phyloP scores from a whole-genome alignment of 176 grass and related monocot species.

The Raddia distichophylla region DNA sequence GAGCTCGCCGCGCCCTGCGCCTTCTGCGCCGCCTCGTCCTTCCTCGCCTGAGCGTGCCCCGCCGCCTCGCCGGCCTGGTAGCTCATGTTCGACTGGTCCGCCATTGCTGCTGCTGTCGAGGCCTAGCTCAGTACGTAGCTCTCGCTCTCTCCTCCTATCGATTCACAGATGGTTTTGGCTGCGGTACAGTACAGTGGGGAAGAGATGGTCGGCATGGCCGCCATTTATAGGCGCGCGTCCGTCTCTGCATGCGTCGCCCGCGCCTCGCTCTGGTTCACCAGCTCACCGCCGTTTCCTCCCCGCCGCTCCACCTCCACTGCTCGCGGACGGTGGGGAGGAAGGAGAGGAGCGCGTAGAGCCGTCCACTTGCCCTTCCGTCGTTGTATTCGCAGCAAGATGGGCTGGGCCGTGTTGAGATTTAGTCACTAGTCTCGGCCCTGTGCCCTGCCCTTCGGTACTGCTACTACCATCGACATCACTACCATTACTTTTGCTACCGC shows the following conservation, averaged over 20 bases:
- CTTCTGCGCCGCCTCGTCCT: slow-evolving; percentile 35
- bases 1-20: slow-evolving; percentile 15
- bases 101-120: slow-evolving; percentile 26
- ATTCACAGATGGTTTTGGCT: background rate
- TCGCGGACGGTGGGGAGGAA: too few species aligned
- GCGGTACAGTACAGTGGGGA: too few species aligned
- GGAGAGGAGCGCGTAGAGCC: too few species aligned
- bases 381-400: background rate
- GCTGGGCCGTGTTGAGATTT: too few species aligned
- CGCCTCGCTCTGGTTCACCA: too few species aligned
- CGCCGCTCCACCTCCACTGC: background rate
- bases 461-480: too few species aligned
- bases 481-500: too few species aligned
- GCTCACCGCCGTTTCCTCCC: background rate
- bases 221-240: slow-evolving; percentile 15
- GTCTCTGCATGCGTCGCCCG: too few species aligned
- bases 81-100: slow-evolving; percentile 41
- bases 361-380: background rate
- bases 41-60: slow-evolving; percentile 45
- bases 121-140: background rate
- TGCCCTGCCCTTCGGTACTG: too few species aligned
- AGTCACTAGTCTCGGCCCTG: background rate
- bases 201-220: background rate
- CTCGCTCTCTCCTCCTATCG: background rate
- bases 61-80: slow-evolving; percentile 41